These are phyloP conservation scores for Diutina pseudorugosa DNA, from an alignment of 1,139 yeast species.

Conservation along the genomic window DNA sequence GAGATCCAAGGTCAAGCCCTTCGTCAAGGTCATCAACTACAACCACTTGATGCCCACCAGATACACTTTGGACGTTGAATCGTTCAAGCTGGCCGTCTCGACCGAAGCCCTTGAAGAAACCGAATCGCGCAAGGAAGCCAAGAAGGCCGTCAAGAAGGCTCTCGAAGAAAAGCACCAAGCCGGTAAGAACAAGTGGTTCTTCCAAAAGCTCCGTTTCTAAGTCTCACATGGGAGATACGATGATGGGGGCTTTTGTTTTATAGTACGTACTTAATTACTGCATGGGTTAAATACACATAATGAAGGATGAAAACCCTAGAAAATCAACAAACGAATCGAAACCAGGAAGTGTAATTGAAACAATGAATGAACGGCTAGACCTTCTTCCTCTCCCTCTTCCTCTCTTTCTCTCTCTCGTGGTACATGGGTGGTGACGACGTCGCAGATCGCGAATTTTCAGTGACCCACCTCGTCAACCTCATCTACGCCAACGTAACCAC, in stretches of 20 bases:
- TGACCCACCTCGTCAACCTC: neutral
- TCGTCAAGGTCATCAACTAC: conserved; percentile 98
- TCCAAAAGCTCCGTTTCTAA: conserved; percentile 97
- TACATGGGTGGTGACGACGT: neutral
- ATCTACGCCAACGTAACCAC: neutral
- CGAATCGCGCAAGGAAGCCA: conserved; percentile 98
- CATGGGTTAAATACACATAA: conserved; percentile 4
- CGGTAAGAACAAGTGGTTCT: conserved; percentile 99
- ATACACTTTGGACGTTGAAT: conserved; percentile 95
- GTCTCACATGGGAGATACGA: conserved; percentile 7
- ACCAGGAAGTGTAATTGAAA: too few relatives aligned
- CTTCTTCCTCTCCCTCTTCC: too few relatives aligned
- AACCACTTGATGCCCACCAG: conserved; percentile 99
- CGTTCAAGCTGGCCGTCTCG: conserved; percentile 84
- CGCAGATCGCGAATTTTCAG: neutral
- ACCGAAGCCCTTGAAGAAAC: conserved; percentile 96
- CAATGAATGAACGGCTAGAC: too few relatives aligned
- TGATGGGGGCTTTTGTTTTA: conserved; percentile 4
- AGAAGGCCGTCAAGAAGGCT: conserved; percentile 98
- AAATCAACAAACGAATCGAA: too few relatives aligned
- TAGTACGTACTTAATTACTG: conserved; percentile 4
- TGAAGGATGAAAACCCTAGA: neutral
- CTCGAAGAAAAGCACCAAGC: conserved; percentile 99
- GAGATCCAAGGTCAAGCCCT: conserved; percentile 97
- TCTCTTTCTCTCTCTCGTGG: too few relatives aligned